phyloP scores from a whole-genome alignment of 495 filamentous ascomycete species.

The Podospora pseudoanserina region DNA sequence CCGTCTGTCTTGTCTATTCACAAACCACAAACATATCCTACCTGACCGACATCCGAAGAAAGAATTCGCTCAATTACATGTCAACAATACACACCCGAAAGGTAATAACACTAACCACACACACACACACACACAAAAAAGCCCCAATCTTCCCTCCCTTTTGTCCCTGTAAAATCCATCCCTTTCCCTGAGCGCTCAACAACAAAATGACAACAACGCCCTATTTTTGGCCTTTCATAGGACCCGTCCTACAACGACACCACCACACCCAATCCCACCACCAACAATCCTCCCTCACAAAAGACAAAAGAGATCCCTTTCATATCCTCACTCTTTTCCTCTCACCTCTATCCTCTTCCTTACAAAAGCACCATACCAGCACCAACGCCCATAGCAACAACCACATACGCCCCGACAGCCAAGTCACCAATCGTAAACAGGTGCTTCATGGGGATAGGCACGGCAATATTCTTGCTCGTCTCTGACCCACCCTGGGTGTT shows the following conservation, averaged over 20 bases:
- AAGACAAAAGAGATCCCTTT: background rate
- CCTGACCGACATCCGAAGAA: background rate
- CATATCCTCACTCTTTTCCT: background rate
- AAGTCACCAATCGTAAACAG: slow-evolving; percentile 60
- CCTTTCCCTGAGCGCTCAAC: background rate
- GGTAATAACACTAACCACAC: background rate
- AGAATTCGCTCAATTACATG: background rate
- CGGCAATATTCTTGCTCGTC: slow-evolving; percentile 32
- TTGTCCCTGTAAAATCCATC: background rate
- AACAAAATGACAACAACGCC: background rate
- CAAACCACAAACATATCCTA: background rate
- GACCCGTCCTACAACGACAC: background rate
- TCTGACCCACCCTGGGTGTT: slow-evolving; percentile 35
- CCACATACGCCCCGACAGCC: slow-evolving; percentile 63
- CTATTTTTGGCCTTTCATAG: background rate
- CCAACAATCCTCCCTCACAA: background rate
- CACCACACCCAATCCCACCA: background rate
- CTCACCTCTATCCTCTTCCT: slow-evolving; percentile 14
- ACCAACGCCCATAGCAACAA: slow-evolving; percentile 64
- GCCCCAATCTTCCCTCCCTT: background rate
- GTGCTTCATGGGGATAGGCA: slow-evolving; percentile 44
- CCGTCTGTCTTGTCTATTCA: background rate
- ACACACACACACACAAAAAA: background rate
- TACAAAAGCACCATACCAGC: slow-evolving; percentile 76
- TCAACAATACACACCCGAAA: background rate